A percentile compares a stretch with the other conserved stretches of the same genome.
These are phyloP conservation scores for Trichoderma gamsii DNA, from an alignment of 495 filamentous ascomycete species.

Conservation along the genomic window DNA sequence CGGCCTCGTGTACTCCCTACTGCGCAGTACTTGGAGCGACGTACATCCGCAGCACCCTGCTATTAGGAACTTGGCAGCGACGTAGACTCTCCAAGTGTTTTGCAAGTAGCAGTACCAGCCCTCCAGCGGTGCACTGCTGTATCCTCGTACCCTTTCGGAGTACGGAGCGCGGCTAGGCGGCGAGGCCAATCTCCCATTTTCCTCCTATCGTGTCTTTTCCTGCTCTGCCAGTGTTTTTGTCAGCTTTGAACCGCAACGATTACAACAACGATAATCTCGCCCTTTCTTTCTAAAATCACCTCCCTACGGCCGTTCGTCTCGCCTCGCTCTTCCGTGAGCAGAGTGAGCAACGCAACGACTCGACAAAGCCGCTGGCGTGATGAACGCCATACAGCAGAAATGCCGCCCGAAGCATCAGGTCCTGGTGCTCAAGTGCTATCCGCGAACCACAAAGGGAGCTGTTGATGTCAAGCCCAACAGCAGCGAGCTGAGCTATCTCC, in stretches of 20 bases:
- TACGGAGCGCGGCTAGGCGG: constrained; percentile 1
- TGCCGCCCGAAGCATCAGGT: constrained; percentile 90
- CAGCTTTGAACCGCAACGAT: background rate
- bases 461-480: constrained; percentile 88
- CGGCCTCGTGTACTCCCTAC: background rate
- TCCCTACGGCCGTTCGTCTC: background rate
- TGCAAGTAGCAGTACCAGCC: background rate
- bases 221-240: background rate
- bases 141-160: constrained; percentile 7
- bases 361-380: constrained; percentile 25
- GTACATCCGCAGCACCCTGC: background rate
- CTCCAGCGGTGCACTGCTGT: background rate
- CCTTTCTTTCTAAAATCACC: background rate
- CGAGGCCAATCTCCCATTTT: constrained; percentile 14
- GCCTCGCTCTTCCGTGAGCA: constrained; percentile 6
- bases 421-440: constrained; percentile 88
- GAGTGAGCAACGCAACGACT: background rate
- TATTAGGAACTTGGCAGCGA: no score
- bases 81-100: background rate
- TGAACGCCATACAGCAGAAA: constrained; percentile 53
- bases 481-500: constrained; percentile 88
- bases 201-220: constrained; percentile 11
- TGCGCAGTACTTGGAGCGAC: background rate
- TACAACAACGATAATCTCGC: background rate
- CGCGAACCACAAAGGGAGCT: constrained; percentile 78